Evolutionary conservation across 139 green algal species (phyloP).

Genomic region (Deuterostichococcus epilithicus): DNA sequence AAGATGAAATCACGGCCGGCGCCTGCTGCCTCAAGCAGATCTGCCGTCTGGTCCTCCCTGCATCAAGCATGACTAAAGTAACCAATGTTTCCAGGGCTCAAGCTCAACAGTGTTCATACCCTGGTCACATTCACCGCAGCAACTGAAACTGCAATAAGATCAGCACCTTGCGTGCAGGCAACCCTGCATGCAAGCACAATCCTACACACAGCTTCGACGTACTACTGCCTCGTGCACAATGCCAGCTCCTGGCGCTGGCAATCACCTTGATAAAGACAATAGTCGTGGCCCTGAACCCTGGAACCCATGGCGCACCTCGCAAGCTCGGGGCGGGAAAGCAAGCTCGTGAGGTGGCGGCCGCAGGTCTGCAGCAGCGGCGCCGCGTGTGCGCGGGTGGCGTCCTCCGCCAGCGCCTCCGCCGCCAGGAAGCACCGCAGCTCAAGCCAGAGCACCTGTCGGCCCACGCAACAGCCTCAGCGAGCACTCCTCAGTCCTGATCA

Average conservation of each 20-base stretch:
- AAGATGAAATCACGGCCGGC: neutral
- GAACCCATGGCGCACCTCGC: neutral
- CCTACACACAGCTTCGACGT: too few relatives aligned
- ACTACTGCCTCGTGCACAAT: too few relatives aligned
- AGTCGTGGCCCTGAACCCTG: too few relatives aligned
- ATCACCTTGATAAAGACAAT: too few relatives aligned
- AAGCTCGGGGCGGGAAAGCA: neutral
- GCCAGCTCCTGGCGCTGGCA: too few relatives aligned
- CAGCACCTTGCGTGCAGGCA: too few relatives aligned
- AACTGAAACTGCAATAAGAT: too few relatives aligned
- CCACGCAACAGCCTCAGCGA: neutral
- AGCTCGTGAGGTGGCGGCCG: neutral
- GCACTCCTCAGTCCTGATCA: neutral
- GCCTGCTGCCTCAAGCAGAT: neutral
- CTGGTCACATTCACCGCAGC: too few relatives aligned
- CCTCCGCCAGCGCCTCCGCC: neutral
- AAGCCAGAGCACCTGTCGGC: constrained; percentile 6
- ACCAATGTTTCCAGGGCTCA: too few relatives aligned
- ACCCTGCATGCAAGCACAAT: too few relatives aligned
- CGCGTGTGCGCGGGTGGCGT: neutral
- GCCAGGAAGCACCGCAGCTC: constrained; percentile 14
- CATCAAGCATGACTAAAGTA: neutral
- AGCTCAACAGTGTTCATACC: too few relatives aligned
- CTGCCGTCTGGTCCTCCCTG: neutral
- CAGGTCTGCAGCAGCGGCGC: neutral